Base-by-base conservation (phyloP, 768 basidiomycete genomes). In the Rubroboletus pulcherrimus region DNA sequence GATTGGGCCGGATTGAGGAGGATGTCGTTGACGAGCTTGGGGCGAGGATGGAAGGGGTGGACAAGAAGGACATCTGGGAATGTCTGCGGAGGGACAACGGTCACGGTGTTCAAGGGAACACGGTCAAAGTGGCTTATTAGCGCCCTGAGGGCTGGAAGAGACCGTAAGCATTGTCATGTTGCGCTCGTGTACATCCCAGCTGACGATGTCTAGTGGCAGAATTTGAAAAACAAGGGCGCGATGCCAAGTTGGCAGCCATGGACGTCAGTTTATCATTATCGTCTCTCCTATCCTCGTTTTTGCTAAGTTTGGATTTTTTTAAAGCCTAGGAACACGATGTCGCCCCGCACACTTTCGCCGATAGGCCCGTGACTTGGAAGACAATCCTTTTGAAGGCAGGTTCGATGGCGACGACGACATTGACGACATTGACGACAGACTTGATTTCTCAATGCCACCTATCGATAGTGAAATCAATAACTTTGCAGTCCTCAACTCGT, bases 101-200 rank as follows among this genome's bases (percentile, higher is more conserved):
- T 0, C 78, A 95, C 59, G 93, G 91, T 0, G 78, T 83, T 40
- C 85, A 87, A 57, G 91, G 94, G 38, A 97, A 98, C 68, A 87
- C 92, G 51, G 88, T 98, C 68, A 95, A 97, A 73, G 94, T 99
- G 7, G 94, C 96, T 0, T 99, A 98, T 72, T 85, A 94, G 75
- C 78, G 85, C 62, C n/a, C n/a, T n/a, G n/a, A 76, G 93, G 38
- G 79, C 89, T 51, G 86, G 93, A 7, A 83, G 88, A 70, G 92
- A 93, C 68, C 74, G 94, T 96, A 64, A 79, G 93, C 79, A 31
- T 37, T 12, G 17, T 7, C 35, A 6, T 53, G 26, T 46, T 50
- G 57, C 30, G 39, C 21, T 21, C n/a, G 15, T 44, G 43, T 44
- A 7, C 24, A 49, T 38, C n/a, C 10, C 45, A 58, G 39, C 52